Base-by-base conservation (phyloP, 768 basidiomycete genomes). In the Calocybe gangraenosa region DNA sequence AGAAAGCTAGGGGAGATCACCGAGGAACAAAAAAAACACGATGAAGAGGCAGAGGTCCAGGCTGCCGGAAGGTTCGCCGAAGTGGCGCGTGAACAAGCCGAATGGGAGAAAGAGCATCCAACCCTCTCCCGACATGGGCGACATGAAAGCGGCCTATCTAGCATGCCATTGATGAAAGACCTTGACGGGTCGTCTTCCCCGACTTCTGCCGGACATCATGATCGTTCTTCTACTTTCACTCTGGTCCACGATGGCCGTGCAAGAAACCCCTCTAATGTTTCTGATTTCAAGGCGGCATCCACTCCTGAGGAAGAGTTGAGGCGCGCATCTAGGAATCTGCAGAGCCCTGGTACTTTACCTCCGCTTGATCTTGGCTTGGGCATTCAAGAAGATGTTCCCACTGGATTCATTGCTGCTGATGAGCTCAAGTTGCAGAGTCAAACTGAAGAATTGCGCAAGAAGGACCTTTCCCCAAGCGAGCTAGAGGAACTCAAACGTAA, bases 91-190 rank as follows among this genome's bases (percentile, higher is more conserved):
- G 92, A 96, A 60, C 81, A 84, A 42, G 76, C 77, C 31, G 81
- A 84, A 46, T 97, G 94, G 94, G 92, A 95, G 59, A 81, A 74
- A 54, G 83, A 88, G 38, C 91, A 96, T 58, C 85, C 87, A 3
- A 69, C 75, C 33, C 65, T 81, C 45, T 57, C 65, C 46, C 80
- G 73, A 56, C 79, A 87, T 61, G 79, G 70, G 28, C 73, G 87
- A 13, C 65, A 77, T 25, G 77, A 79, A 43, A 89, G 85, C 53
- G 75, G 73, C 28, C 65, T 78, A 37, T 87, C 87, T 15, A 75
- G 69, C 45, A 69, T 73, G 23, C 82, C 83, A 28, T 66, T 88
- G 42, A 79, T 87, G 68, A 87, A 82, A 59, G 82, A 82, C 37
- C 69, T 72, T 31, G 76, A 78, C 49, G 69, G 64, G 6, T 67